Evolutionary conservation across 306 rosid genomes (phyloP).

Genomic region (Sophora flavescens): DNA sequence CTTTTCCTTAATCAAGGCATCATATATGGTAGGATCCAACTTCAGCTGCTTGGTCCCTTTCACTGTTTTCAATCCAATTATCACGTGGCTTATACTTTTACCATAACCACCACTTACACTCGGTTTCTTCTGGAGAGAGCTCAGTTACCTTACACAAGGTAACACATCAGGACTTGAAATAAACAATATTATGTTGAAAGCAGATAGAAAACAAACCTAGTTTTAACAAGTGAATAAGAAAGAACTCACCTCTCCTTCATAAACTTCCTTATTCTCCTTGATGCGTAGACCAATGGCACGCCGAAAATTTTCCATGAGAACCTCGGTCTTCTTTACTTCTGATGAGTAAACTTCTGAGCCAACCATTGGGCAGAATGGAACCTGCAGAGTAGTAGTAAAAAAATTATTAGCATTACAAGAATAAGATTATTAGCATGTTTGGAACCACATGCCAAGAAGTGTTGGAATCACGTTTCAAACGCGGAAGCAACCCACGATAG

Average conservation of each 20-base stretch:
- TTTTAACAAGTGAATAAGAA: constrained; percentile 8
- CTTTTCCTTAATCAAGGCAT: constrained; percentile 95
- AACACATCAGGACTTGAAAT: constrained; percentile 40
- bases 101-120: constrained; percentile 96
- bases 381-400: constrained; percentile 52
- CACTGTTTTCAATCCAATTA: constrained; percentile 90
- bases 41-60: constrained; percentile 98
- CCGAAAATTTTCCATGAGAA: constrained; percentile 92
- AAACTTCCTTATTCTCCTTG: constrained; percentile 97
- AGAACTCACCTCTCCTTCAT: constrained; percentile 91
- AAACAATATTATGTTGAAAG: constrained; percentile 17
- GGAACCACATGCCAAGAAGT: no score
- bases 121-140: constrained; percentile 95
- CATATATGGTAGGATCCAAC: constrained; percentile 96
- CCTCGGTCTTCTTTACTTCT: constrained; percentile 97
- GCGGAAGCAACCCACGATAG: no score
- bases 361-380: constrained; percentile 98
- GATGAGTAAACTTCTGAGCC: constrained; percentile 97
- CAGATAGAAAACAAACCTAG: constrained; percentile 29
- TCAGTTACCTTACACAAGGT: constrained; percentile 74
- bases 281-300: constrained; percentile 92
- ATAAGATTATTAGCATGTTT: no score
- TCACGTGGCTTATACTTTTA: constrained; percentile 97
- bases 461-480: no score
- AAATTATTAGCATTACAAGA: neutral